These are phyloP conservation scores for Artomyces pyxidatus DNA, from an alignment of 768 basidiomycete genomes.

Conservation along the genomic window DNA sequence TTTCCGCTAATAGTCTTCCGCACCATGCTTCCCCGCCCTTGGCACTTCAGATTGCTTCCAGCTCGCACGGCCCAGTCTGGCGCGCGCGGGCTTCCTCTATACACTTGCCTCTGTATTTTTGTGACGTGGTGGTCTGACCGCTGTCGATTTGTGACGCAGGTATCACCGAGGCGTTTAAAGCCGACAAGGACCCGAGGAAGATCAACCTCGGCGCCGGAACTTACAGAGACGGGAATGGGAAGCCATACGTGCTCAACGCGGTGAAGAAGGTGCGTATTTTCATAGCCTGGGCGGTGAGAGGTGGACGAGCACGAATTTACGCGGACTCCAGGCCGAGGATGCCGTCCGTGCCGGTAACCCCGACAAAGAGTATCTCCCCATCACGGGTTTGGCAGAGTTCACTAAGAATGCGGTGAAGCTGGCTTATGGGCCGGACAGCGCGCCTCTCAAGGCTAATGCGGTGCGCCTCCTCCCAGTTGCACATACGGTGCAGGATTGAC, in stretches of 20 bases:
- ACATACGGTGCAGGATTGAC: constrained; percentile 3
- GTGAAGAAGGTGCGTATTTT: constrained; percentile 66
- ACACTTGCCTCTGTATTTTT: not conserved
- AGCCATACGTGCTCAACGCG: constrained; percentile 85
- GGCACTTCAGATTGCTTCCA: too few species aligned
- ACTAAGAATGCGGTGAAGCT: constrained; percentile 82
- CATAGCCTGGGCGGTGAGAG: too few species aligned
- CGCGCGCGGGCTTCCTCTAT: not conserved
- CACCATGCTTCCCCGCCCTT: too few species aligned
- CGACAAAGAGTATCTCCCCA: constrained; percentile 96
- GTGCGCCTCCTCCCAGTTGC: constrained; percentile 38
- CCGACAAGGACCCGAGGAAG: constrained; percentile 84
- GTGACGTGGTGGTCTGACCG: constrained; percentile 5
- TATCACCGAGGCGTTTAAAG: constrained; percentile 94
- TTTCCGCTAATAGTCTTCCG: constrained; percentile 1
- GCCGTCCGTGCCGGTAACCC: constrained; percentile 51
- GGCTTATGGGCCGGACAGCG: constrained; percentile 81
- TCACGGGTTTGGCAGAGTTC: constrained; percentile 84
- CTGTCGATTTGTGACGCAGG: constrained; percentile 36
- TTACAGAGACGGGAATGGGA: constrained; percentile 89
- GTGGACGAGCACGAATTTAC: not conserved
- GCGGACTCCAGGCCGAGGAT: constrained; percentile 59
- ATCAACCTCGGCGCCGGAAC: constrained; percentile 98
- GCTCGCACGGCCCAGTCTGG: too few species aligned
- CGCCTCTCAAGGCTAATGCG: constrained; percentile 59